Evolutionary conservation across 768 basidiomycete species (phyloP).

Genomic region (Suillus luteus): DNA sequence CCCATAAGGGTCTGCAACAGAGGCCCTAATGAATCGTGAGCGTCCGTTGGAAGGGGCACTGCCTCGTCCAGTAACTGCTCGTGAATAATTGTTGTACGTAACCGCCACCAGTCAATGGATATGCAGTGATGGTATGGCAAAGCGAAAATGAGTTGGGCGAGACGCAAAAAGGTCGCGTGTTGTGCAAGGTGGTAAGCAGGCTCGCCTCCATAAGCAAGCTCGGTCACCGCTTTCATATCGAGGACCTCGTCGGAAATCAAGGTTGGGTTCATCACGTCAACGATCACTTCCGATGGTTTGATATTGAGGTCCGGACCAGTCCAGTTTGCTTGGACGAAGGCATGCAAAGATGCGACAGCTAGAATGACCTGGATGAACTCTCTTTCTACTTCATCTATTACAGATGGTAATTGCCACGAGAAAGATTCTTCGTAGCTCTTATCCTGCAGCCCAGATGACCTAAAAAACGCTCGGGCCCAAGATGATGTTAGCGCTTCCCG

Average conservation of each 20-base stretch:
- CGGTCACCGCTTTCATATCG: slow-evolving; percentile 65
- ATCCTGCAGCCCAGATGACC: slow-evolving; percentile 36
- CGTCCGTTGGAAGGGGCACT: slow-evolving; percentile 52
- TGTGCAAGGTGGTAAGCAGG: slow-evolving; percentile 92
- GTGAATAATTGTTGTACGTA: slow-evolving; percentile 74
- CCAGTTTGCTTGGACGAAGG: slow-evolving; percentile 95
- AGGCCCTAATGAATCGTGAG: slow-evolving; percentile 43
- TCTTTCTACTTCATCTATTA: slow-evolving; percentile 39
- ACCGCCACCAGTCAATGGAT: slow-evolving; percentile 77
- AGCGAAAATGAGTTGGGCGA: slow-evolving; percentile 71
- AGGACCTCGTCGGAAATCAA: slow-evolving; percentile 50
- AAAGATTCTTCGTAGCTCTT: slow-evolving; percentile 42
- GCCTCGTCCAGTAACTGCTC: slow-evolving; percentile 81
- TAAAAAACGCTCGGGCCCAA: slow-evolving; percentile 44
- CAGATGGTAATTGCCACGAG: slow-evolving; percentile 30
- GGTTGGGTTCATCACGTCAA: slow-evolving; percentile 34
- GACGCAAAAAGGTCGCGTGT: slow-evolving; percentile 66
- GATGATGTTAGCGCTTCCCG: slow-evolving; percentile 50
- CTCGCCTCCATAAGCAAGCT: slow-evolving; percentile 85
- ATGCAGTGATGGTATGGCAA: slow-evolving; percentile 48
- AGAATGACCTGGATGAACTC: slow-evolving; percentile 64
- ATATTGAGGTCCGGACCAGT: slow-evolving; percentile 87
- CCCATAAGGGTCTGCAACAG: slow-evolving; percentile 42
- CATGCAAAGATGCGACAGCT: slow-evolving; percentile 81
- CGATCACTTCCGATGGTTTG: slow-evolving; percentile 41